A percentile compares a stretch with the other conserved stretches of the same genome.
phyloP scores from a whole-genome alignment of 257 asterid species.

The Primulina huaijiensis region DNA sequence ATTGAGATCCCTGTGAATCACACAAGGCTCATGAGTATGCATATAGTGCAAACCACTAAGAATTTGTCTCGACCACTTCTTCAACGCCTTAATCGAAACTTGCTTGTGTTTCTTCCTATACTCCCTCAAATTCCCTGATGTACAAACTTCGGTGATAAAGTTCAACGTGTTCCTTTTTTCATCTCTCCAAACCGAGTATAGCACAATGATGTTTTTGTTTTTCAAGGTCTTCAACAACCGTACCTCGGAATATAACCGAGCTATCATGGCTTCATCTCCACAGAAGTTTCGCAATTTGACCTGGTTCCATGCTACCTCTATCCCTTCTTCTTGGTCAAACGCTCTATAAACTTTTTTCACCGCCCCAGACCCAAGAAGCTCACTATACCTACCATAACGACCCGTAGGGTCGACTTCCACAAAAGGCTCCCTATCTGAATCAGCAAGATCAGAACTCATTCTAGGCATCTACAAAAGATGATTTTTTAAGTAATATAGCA shows the following conservation, averaged over 20 bases:
- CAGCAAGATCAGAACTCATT: not conserved
- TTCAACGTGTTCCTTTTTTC: slow-evolving; percentile 31
- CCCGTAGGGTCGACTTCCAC: slow-evolving; percentile 49
- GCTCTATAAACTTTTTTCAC: slow-evolving; percentile 48
- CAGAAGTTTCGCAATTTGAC: slow-evolving; percentile 40
- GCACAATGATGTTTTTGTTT: slow-evolving; percentile 31
- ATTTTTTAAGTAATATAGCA: not conserved
- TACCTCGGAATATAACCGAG: slow-evolving; percentile 37
- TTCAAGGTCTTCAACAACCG: slow-evolving; percentile 42
- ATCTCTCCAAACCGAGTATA: slow-evolving; percentile 46
- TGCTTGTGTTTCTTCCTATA: slow-evolving; percentile 47
- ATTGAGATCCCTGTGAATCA: slow-evolving; percentile 50
- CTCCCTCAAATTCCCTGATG: slow-evolving; percentile 40
- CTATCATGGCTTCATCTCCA: slow-evolving; percentile 35
- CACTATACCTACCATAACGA: slow-evolving; percentile 40
- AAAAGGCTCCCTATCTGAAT: slow-evolving; percentile 29
- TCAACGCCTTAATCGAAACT: slow-evolving; percentile 41
- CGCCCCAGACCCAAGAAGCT: slow-evolving; percentile 43
- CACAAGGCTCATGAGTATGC: slow-evolving; percentile 47
- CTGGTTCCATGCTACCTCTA: slow-evolving; percentile 52
- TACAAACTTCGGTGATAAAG: slow-evolving; percentile 47
- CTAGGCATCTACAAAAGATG: not conserved
- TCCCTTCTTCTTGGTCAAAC: slow-evolving; percentile 43
- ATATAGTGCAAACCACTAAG: slow-evolving; percentile 41
- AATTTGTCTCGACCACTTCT: slow-evolving; percentile 48